Evolutionary conservation across 306 rosid species (phyloP), one percentile per base, ranked within the genome.

Genomic region (Cajanus cajan): DNA sequence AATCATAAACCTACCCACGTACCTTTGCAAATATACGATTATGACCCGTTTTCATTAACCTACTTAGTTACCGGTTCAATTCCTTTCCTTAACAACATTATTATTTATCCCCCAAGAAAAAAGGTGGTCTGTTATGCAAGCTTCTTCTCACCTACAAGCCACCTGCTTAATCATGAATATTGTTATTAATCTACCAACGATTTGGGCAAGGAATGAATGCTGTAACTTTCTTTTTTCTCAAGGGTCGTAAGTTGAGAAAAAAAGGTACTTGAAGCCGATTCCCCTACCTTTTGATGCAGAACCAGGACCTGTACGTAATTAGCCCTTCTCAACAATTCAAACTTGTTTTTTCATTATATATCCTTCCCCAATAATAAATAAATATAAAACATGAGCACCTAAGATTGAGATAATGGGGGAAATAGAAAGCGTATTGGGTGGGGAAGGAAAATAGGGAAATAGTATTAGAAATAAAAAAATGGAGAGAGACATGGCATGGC

Each of bases 401-500:
- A n/a, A 24, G 62, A 55, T 55, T 0, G 31, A 18, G 28, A 7
- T 2, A 51, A 0, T 18, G 31, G 37, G 14, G 8, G 48, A 85
- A 10, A 8, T 18, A 21, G 31, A 45, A 58, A 70, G 65, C 16
- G 44, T 86, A 51, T 43, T 81, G 84, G 68, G 76, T 40, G 51
- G 19, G 18, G 45, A 50, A 28, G 33, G n/a, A n/a, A n/a, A n/a
- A n/a, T n/a, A n/a, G n/a, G n/a, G n/a, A n/a, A n/a, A n/a, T n/a
- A n/a, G n/a, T n/a, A n/a, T n/a, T n/a, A 47, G 31, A 77, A 52
- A 7, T 39, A 5, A 41, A 21, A 57, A 44, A 19, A 76, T 71
- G 73, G 71, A 78, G 74, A 67, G 70, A 71, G 43, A 4, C 6
- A 3, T 61, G 89, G 82, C 80, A 47, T 57, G 36, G 28, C 78